Evolutionary conservation across 495 filamentous ascomycete species (phyloP).

Genomic region (Lindgomyces ingoldianus): DNA sequence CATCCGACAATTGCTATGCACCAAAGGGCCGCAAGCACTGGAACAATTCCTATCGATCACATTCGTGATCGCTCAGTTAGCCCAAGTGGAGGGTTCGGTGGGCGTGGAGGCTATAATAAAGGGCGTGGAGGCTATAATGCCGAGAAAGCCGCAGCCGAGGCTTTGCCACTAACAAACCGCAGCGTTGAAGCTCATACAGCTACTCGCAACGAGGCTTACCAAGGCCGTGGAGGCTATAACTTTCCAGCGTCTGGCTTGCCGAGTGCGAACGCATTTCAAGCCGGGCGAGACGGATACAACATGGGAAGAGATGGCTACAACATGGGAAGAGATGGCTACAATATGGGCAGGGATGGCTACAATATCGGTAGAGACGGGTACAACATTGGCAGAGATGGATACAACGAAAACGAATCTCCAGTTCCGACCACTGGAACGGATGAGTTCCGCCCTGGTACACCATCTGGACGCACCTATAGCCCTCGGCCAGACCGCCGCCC

Average conservation of each 20-base stretch:
- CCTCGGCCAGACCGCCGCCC: constrained; percentile 25
- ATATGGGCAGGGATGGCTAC: constrained; percentile 30
- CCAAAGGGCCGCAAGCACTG: constrained; percentile 27
- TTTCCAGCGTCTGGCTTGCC: not conserved
- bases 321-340: constrained; percentile 26
- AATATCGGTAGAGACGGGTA: constrained; percentile 29
- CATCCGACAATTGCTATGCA: constrained; percentile 26
- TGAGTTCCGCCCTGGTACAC: constrained; percentile 33
- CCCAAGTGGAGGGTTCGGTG: constrained; percentile 31
- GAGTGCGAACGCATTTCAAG: constrained; percentile 5
- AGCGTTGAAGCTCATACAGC: constrained; percentile 13
- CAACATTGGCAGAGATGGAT: constrained; percentile 31
- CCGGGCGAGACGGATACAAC: constrained; percentile 26
- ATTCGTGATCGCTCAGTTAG: constrained; percentile 28
- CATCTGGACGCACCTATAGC: constrained; percentile 29
- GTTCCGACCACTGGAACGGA: constrained; percentile 26
- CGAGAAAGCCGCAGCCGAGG: not conserved
- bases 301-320: constrained; percentile 27
- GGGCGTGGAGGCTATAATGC: constrained; percentile 25
- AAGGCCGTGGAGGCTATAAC: constrained; percentile 28
- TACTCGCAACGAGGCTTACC: constrained; percentile 4
- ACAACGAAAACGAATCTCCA: constrained; percentile 31
- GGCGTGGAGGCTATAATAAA: constrained; percentile 32
- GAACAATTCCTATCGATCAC: constrained; percentile 10
- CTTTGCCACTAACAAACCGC: not conserved